A percentile compares a stretch with the other conserved stretches of the same genome.
Evolutionary conservation across 768 basidiomycete species (phyloP).

Genomic region (Boletus sp.): DNA sequence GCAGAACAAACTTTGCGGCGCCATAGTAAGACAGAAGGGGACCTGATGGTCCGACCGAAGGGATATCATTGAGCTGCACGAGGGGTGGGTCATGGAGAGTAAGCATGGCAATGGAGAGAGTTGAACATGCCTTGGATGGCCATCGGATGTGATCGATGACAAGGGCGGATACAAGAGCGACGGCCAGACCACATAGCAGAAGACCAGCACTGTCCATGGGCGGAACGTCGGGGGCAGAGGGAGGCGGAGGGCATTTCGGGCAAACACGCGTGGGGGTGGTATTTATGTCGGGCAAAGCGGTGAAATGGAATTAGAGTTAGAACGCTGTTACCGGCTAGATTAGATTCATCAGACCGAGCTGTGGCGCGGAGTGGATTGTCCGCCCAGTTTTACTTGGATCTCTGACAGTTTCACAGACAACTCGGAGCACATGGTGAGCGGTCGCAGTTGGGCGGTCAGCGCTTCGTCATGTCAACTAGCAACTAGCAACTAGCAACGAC

Average conservation of each 20-base stretch:
- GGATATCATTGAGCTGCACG: slow-evolving; percentile 30
- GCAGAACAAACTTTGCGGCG: slow-evolving; percentile 27
- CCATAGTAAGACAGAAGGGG: slow-evolving; percentile 33
- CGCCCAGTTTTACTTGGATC: background rate
- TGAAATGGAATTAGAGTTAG: slow-evolving; percentile 31
- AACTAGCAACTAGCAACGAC: slow-evolving; percentile 4
- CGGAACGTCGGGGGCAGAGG: slow-evolving; percentile 20
- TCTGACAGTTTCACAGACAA: background rate
- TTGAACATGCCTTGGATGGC: slow-evolving; percentile 25
- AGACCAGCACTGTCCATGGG: slow-evolving; percentile 25
- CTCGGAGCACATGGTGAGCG: background rate
- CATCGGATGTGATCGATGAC: slow-evolving; percentile 18
- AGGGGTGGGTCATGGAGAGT: slow-evolving; percentile 1
- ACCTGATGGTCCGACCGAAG: slow-evolving; percentile 35
- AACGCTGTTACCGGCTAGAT: slow-evolving; percentile 23
- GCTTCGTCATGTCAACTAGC: slow-evolving; percentile 23
- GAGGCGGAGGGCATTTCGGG: slow-evolving; percentile 29
- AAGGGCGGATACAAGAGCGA: slow-evolving; percentile 12
- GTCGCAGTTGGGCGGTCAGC: background rate
- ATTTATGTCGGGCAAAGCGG: slow-evolving; percentile 31
- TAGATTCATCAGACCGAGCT: slow-evolving; percentile 25
- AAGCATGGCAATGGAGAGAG: background rate
- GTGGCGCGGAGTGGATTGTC: slow-evolving; percentile 22
- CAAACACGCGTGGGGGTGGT: slow-evolving; percentile 20
- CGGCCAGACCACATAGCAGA: slow-evolving; percentile 18